Percentiles rank a stretch among this genome's conserved stretches.
Conservation (phyloP, 352 stramenopile species). For the Phytophthora crassamura region DNA sequence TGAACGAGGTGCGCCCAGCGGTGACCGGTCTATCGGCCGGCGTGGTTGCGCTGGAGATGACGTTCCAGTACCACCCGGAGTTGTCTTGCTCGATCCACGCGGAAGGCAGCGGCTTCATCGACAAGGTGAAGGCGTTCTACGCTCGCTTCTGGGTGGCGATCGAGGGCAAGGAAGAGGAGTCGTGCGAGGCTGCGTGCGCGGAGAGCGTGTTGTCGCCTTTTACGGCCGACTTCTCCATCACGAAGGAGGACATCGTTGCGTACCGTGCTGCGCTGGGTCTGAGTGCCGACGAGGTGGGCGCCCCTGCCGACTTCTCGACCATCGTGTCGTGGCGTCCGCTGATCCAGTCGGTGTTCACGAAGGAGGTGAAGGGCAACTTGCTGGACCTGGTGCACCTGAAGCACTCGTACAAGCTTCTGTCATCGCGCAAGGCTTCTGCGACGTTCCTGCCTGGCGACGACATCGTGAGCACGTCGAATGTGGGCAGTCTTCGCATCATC, state of each 20-base stretch:
- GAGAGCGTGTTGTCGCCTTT: constrained; percentile 70
- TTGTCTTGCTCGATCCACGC: constrained; percentile 60
- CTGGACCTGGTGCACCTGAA: constrained; percentile 86
- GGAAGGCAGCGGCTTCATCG: constrained; percentile 47
- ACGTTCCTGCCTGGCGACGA: constrained; percentile 72
- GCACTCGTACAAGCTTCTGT: constrained; percentile 85
- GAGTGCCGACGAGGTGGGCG: constrained; percentile 29
- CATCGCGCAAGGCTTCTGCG: constrained; percentile 34
- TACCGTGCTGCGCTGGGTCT: constrained; percentile 73
- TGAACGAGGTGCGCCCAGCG: constrained; percentile 67
- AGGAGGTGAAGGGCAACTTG: constrained; percentile 83
- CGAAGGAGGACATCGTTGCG: constrained; percentile 54
- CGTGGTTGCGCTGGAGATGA: constrained; percentile 61
- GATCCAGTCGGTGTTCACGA: constrained; percentile 86
- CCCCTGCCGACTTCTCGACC: constrained; percentile 78
- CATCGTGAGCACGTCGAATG: constrained; percentile 74
- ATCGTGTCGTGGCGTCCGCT: constrained; percentile 84
- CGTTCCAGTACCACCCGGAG: constrained; percentile 58
- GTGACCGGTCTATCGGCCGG: constrained; percentile 52
- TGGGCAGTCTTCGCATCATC: constrained; percentile 79
- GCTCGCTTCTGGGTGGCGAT: constrained; percentile 78
- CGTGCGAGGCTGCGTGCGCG: constrained; percentile 63
- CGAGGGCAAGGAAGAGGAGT: constrained; percentile 60
- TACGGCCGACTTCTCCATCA: constrained; percentile 67
- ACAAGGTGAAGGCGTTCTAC: constrained; percentile 81